Evolutionary conservation across 2,329 filamentous ascomycete genomes (phyloP), one percentile per base, ranked within the genome.

Genomic region (Trichoderma citrinoviride): DNA sequence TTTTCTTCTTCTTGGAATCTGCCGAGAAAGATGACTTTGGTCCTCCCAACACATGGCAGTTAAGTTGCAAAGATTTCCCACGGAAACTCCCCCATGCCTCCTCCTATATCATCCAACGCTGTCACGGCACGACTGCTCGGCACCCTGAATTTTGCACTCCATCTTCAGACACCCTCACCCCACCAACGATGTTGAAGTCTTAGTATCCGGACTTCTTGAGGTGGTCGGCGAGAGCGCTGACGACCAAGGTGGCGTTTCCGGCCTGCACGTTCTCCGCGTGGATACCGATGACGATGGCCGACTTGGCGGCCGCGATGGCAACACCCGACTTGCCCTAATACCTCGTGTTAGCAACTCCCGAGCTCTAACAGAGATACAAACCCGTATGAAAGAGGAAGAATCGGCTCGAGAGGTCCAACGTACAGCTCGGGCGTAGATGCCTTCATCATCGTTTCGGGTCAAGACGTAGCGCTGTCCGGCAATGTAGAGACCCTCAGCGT

Each of bases 221-320:
- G 83, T 98, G 97, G 79, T 96, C 91, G 73, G 87, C 92, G 68
- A 99, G 85, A 73, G 87, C 83, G 82, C 94, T 91, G 70, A 96
- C 90, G 56, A 90, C 91, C 76, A 86, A 86, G 72, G 88, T 88
- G 68, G 92, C 88, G 77, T 90, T 89, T 75, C 91, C 88, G 60
- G 90, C 91, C 77, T 90, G 83, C 71, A 88, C 81, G 68, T 77
- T 77, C 77, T 96, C 92, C 70, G 83, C 84, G 84, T 98, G 92
- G 83, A 97, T 92, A 71, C 87, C 90, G 76, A 99, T 81, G 76
- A 99, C 86, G 77, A 98, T 88, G 71, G 93, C 92, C 80, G 96
- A 90, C 74, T 85, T 89, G 73, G 94, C 96, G 84, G 96, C 96
- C 79, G 89, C 88, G 72, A 95, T 86, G 75, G 90, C 83, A 73